Evolutionary conservation across 495 filamentous ascomycete genomes (phyloP), one percentile per base, ranked within the genome.

Genomic region (Neurospora sp.): DNA sequence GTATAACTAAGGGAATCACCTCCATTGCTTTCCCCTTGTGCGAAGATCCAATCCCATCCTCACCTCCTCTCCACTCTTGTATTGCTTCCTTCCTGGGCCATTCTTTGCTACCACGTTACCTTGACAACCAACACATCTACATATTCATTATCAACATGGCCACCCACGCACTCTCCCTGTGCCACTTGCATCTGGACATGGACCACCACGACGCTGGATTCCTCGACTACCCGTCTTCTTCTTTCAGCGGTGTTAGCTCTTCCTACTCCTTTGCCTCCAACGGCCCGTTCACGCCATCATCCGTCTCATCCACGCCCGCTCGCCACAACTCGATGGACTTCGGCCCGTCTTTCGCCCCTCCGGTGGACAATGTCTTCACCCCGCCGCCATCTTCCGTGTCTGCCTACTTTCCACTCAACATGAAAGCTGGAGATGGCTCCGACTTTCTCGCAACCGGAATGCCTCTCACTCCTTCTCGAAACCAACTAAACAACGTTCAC

Each of bases 271-370:
- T 80, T 41, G 81, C 83, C 37, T 71, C 75, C 41, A 81, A 77
- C 40, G 81, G 79, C 37, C 79, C 82, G 5, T 82, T 77, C 68
- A 85, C 83, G 4, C 83, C 83, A 16, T 77, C 75, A 5, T 84
- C 82, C 68, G 80, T 80, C 37, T 75, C 74, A 61, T 80, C 74
- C 59, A 81, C 59, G 5, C 76, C 74, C 35, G 75, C 69, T 41
- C 72, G 68, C 27, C 70, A 71, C 1, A 39, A 71, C 14, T 74
- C 73, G 7, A 53, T 81, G 40, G 75, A 81, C 65, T 76, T 77
- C 38, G 69, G 45, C 44, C 70, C 70, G 1, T 81, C 78, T 5
- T 77, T 79, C 59, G 65, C 71, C 37, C 73, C 79, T 35, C 10
- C 75, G 3, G 42, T 69, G 38, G 75, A 74, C 69, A 12, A 71